Evolutionary conservation across 2,329 filamentous ascomycete genomes (phyloP).

Genomic region (Elsinoe fawcettii): DNA sequence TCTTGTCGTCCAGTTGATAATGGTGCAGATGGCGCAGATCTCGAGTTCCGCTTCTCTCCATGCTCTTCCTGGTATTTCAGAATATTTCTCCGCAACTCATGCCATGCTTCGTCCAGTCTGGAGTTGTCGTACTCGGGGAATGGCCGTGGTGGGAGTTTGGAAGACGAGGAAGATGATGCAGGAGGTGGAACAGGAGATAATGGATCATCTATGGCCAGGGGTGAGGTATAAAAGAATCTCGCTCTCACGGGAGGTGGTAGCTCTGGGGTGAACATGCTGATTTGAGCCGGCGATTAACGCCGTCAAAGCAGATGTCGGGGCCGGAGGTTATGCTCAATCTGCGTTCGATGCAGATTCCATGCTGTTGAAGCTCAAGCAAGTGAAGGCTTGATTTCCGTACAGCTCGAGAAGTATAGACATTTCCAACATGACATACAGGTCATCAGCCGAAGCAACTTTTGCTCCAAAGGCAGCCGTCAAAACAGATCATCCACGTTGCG

Average conservation of each 20-base stretch:
- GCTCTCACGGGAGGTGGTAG: conserved; percentile 28
- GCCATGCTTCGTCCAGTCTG: conserved; percentile 32
- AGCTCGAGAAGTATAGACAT: no score
- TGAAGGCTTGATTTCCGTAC: no score
- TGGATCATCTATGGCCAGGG: conserved; percentile 33
- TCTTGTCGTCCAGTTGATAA: conserved; percentile 16
- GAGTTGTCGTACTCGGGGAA: conserved; percentile 33
- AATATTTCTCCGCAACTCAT: conserved; percentile 28
- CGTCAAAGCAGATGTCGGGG: background rate
- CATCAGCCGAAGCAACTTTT: background rate
- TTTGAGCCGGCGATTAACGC: background rate
- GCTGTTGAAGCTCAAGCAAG: background rate
- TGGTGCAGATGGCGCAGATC: background rate
- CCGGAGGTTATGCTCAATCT: no score
- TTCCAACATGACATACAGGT: background rate
- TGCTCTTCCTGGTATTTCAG: conserved; percentile 29
- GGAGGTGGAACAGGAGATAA: conserved; percentile 32
- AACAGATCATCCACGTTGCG: conserved; percentile 12
- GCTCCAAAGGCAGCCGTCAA: background rate
- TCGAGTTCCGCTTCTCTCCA: conserved; percentile 24
- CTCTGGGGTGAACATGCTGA: background rate
- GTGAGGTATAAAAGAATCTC: conserved; percentile 33
- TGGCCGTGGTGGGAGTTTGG: conserved; percentile 29
- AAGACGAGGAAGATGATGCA: conserved; percentile 20
- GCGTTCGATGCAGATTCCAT: no score